Conservation (phyloP, 139 green algal genomes). For the Pedinophyceae sp. region DNA sequence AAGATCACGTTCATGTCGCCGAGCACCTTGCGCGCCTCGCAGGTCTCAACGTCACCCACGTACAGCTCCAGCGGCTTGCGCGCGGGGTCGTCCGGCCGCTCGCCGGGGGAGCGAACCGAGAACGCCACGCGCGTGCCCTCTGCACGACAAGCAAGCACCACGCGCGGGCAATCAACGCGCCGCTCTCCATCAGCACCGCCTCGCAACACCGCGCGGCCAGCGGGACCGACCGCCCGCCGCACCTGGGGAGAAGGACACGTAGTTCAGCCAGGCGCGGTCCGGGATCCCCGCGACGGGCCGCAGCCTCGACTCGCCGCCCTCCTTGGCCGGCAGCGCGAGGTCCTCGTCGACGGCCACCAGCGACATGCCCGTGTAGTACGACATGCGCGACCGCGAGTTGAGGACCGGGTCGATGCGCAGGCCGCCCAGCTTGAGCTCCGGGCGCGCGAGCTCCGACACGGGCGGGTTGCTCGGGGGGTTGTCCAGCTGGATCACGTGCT, state of each 20-base stretch:
- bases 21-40: slow-evolving; percentile 34
- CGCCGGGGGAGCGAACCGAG: slow-evolving; percentile 47
- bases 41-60: slow-evolving; percentile 57
- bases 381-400: slow-evolving; percentile 59
- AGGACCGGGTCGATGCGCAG: slow-evolving; percentile 73
- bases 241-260: slow-evolving; percentile 61
- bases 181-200: not conserved
- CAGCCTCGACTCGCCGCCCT: not conserved
- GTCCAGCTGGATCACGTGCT: slow-evolving; percentile 49
- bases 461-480: slow-evolving; percentile 61
- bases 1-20: slow-evolving; percentile 1
- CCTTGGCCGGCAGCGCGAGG: slow-evolving; percentile 23
- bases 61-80: slow-evolving; percentile 64
- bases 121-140: slow-evolving; percentile 51
- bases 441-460: slow-evolving; percentile 70
- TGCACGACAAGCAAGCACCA: not conserved
- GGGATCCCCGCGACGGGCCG: slow-evolving; percentile 51
- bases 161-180: not conserved
- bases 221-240: slow-evolving; percentile 18
- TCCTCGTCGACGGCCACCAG: slow-evolving; percentile 20
- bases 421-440: slow-evolving; percentile 89
- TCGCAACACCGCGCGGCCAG: slow-evolving; percentile 1
- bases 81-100: slow-evolving; percentile 27
- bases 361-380: slow-evolving; percentile 35
- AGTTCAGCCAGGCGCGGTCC: slow-evolving; percentile 42